Percentiles rank a stretch among this genome's conserved stretches.
These are phyloP conservation scores for Cyberlindnera euphorbiiphila DNA, from an alignment of 805 yeast species.

Conservation along the genomic window DNA sequence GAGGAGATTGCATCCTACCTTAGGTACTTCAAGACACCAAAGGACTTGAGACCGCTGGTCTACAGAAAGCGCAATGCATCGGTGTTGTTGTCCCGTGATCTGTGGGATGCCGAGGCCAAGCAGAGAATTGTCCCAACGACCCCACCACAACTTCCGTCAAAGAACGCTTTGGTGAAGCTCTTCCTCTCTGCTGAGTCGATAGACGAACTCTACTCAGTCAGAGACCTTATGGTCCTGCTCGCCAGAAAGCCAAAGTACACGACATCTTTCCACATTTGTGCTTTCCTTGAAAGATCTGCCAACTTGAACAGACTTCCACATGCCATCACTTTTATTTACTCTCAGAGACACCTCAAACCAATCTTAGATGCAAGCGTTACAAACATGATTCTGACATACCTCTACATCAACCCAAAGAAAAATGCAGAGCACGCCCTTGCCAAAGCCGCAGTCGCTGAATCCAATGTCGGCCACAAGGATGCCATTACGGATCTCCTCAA, in stretches of 20 bases:
- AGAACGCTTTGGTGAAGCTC: slow-evolving; percentile 24
- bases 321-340: slow-evolving; percentile 21
- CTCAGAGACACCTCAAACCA: slow-evolving; percentile 14
- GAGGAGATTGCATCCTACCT: slow-evolving; percentile 31
- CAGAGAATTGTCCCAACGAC: slow-evolving; percentile 31
- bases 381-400: slow-evolving; percentile 21
- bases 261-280: slow-evolving; percentile 18
- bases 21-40: slow-evolving; percentile 32
- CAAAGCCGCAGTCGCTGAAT: slow-evolving; percentile 16
- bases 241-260: slow-evolving; percentile 23
- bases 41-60: slow-evolving; percentile 33
- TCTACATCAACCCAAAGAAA: slow-evolving; percentile 24
- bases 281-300: slow-evolving; percentile 22
- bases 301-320: slow-evolving; percentile 22
- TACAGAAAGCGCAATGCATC: slow-evolving; percentile 39
- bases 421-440: slow-evolving; percentile 9
- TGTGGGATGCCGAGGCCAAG: slow-evolving; percentile 34
- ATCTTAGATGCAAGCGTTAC: slow-evolving; percentile 15
- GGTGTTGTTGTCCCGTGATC: slow-evolving; percentile 35
- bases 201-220: slow-evolving; percentile 19
- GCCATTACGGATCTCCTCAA: slow-evolving; percentile 19
- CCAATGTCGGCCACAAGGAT: slow-evolving; percentile 8
- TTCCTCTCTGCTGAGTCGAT: slow-evolving; percentile 21
- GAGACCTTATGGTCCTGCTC: slow-evolving; percentile 17
- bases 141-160: slow-evolving; percentile 31